Percentiles rank a stretch among this genome's conserved stretches.
Conservation (phyloP, 2,329 filamentous ascomycete genomes). For the Canariomyces notabilis region DNA sequence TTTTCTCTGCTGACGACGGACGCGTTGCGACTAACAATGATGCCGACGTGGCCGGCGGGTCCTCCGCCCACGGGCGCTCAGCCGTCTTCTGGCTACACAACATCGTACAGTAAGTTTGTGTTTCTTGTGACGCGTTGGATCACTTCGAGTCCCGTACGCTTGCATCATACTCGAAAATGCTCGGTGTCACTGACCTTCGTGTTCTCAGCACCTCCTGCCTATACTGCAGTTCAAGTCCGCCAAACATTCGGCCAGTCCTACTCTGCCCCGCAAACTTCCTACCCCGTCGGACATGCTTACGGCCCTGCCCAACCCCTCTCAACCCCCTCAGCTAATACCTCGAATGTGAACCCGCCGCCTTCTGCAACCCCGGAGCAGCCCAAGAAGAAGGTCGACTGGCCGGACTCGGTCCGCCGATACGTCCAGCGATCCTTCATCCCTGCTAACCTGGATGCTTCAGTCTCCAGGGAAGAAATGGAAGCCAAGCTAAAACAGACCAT, state of each 20-base stretch:
- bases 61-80: slow-evolving; percentile 38
- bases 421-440: slow-evolving; percentile 83
- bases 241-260: slow-evolving; percentile 50
- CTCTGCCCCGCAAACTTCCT: slow-evolving; percentile 32
- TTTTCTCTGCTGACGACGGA: slow-evolving; percentile 3
- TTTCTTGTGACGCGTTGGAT: not conserved
- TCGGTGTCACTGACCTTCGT: slow-evolving; percentile 13
- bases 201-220: slow-evolving; percentile 44
- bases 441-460: slow-evolving; percentile 59
- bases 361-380: slow-evolving; percentile 21
- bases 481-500: slow-evolving; percentile 81
- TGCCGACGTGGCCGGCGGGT: slow-evolving; percentile 30
- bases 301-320: slow-evolving; percentile 23
- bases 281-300: slow-evolving; percentile 22
- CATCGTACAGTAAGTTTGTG: slow-evolving; percentile 17
- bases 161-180: not conserved
- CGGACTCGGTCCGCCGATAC: slow-evolving; percentile 76
- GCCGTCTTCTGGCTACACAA: slow-evolving; percentile 34
- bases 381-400: slow-evolving; percentile 70
- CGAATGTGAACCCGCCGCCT: slow-evolving; percentile 11
- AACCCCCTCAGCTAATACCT: slow-evolving; percentile 27
- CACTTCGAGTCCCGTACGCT: not conserved
- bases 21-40: slow-evolving; percentile 26
- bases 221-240: slow-evolving; percentile 57
- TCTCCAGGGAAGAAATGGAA: slow-evolving; percentile 69